A percentile compares a stretch with the other conserved stretches of the same genome.
Evolutionary conservation across 768 basidiomycete genomes (phyloP).

Genomic region (Hericium rajendrae): DNA sequence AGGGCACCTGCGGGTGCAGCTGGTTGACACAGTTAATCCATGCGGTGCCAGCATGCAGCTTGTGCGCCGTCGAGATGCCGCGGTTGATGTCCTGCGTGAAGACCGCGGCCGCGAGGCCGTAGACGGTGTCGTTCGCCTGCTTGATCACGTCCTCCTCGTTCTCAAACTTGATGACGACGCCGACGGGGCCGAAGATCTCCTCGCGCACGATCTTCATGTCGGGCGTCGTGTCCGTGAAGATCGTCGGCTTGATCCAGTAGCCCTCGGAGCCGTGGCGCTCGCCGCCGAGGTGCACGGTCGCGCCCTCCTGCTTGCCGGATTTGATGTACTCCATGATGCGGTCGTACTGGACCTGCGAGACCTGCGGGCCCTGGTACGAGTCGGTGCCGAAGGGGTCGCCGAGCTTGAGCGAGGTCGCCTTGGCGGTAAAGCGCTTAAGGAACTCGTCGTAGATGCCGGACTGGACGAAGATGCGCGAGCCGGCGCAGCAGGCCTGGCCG

Average conservation of each 20-base stretch:
- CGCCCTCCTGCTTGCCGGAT: conserved; percentile 51
- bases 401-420: conserved; percentile 45
- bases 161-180: conserved; percentile 59
- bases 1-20: conserved; percentile 37
- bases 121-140: conserved; percentile 78
- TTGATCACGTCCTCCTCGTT: conserved; percentile 50
- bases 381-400: conserved; percentile 60
- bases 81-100: conserved; percentile 74
- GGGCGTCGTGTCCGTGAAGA: conserved; percentile 45
- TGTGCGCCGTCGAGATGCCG: conserved; percentile 63
- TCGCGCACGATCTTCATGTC: conserved; percentile 50
- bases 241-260: conserved; percentile 53
- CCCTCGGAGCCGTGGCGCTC: conserved; percentile 44
- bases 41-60: conserved; percentile 71
- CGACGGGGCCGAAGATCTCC: conserved; percentile 63
- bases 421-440: conserved; percentile 45
- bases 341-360: conserved; percentile 65
- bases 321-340: conserved; percentile 56
- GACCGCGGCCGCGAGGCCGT: conserved; percentile 83
- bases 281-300: conserved; percentile 47
- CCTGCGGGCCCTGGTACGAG: conserved; percentile 70
- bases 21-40: conserved; percentile 45
- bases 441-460: conserved; percentile 73
- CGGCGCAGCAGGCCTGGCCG: conserved; percentile 75
- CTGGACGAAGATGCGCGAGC: conserved; percentile 78